Conservation (phyloP, 805 yeast species). For the Saturnispora galanensis region DNA sequence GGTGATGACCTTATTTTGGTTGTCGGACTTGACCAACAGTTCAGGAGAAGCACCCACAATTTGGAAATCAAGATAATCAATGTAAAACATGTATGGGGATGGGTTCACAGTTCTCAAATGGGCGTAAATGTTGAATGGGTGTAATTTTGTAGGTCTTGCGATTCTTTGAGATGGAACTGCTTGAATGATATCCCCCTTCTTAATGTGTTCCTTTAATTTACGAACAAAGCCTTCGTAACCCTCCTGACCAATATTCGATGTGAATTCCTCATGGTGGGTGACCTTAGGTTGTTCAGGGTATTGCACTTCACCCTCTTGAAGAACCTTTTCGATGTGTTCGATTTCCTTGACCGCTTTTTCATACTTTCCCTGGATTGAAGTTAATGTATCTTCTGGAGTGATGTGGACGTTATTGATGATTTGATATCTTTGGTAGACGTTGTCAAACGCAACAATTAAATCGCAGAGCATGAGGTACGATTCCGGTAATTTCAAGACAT, state of each 20-base stretch:
- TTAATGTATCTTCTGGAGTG: constrained; percentile 22
- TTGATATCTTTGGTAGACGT: constrained; percentile 88
- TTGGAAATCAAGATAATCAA: constrained; percentile 87
- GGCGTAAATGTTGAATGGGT: constrained; percentile 93
- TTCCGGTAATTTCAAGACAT: constrained; percentile 80
- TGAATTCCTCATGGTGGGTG: constrained; percentile 53
- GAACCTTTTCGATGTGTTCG: constrained; percentile 38
- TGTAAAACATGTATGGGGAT: constrained; percentile 91
- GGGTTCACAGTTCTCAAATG: constrained; percentile 95
- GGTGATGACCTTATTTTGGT: constrained; percentile 64
- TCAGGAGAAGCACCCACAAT: constrained; percentile 98
- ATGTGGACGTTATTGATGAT: constrained; percentile 71
- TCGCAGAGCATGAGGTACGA: constrained; percentile 88
- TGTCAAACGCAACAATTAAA: constrained; percentile 83
- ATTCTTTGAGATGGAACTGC: constrained; percentile 98
- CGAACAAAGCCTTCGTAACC: constrained; percentile 85
- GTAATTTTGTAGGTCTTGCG: constrained; percentile 87
- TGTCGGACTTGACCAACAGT: constrained; percentile 73
- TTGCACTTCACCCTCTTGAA: constrained; percentile 35
- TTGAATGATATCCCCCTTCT: constrained; percentile 90
- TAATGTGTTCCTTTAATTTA: constrained; percentile 66
- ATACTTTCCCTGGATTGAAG: constrained; percentile 36
- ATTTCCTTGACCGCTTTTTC: constrained; percentile 49
- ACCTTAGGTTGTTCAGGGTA: constrained; percentile 74
- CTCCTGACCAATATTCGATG: constrained; percentile 85